These are phyloP conservation scores for Sphaerobolus stellatus DNA, from an alignment of 1,284 basidiomycete genomes.

Conservation along the genomic window DNA sequence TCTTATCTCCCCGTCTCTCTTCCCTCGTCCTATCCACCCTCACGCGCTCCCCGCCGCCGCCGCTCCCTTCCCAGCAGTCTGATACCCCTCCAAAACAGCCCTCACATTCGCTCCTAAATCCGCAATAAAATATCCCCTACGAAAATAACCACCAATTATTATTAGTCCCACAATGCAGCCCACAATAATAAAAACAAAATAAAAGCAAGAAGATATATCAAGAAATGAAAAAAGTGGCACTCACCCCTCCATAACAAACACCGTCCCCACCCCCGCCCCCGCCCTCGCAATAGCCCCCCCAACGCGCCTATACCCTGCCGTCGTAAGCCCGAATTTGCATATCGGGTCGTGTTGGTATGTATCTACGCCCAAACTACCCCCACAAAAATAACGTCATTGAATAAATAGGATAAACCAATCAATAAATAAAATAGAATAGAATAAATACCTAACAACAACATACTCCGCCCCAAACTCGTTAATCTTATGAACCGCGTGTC, in stretches of 20 bases:
- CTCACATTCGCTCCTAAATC: slow-evolving; percentile 28
- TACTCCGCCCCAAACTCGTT: slow-evolving; percentile 25
- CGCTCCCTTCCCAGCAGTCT: background rate
- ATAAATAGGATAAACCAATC: too few species aligned
- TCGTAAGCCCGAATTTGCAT: slow-evolving; percentile 33
- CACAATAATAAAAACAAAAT: too few species aligned
- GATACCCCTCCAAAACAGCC: slow-evolving; percentile 27
- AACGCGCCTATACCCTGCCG: slow-evolving; percentile 30
- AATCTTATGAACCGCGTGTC: slow-evolving; percentile 23
- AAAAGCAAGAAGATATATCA: too few species aligned
- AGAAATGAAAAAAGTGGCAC: slow-evolving; percentile 1
- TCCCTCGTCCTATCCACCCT: too few species aligned
- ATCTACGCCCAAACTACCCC: slow-evolving; percentile 39
- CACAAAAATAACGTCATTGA: background rate
- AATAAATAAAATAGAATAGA: background rate
- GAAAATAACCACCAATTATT: background rate
- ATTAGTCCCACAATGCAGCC: background rate
- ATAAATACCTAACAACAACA: slow-evolving; percentile 32
- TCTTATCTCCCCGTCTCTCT: too few species aligned
- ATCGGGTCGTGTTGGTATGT: slow-evolving; percentile 38
- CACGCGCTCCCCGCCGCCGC: too few species aligned
- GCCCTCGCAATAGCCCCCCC: slow-evolving; percentile 29
- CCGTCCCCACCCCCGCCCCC: slow-evolving; percentile 25
- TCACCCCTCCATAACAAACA: slow-evolving; percentile 40
- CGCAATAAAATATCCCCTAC: slow-evolving; percentile 31